A percentile compares a stretch with the other conserved stretches of the same genome.
Conservation (phyloP, 169 alveolate species). For the Blepharisma undulans region DNA sequence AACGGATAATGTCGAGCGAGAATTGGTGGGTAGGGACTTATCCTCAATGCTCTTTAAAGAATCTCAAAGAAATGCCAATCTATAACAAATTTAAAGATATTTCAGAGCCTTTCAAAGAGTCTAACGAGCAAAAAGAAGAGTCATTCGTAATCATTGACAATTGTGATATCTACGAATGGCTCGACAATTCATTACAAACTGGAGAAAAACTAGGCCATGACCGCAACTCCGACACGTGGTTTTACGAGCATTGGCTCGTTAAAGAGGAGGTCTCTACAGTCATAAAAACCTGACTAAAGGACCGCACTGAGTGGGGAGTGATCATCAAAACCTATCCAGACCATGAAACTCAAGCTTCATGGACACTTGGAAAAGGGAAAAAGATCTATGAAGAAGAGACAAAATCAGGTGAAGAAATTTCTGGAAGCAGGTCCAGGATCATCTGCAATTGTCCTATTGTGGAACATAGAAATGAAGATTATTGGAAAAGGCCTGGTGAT, state of each 20-base stretch:
- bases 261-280: background rate
- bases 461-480: background rate
- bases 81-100: background rate
- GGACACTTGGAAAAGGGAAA: background rate
- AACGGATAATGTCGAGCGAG: background rate
- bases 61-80: background rate
- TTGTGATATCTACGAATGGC: constrained; percentile 32
- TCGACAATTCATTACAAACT: background rate
- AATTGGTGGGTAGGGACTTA: constrained; percentile 22
- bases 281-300: background rate
- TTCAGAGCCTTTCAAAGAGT: background rate
- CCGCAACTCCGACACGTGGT: constrained; percentile 5
- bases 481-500: background rate
- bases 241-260: constrained; percentile 22
- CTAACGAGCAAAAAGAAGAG: background rate
- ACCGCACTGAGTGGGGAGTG: constrained; percentile 16
- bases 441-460: background rate
- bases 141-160: background rate
- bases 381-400: background rate
- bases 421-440: background rate
- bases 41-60: background rate
- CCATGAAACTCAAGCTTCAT: background rate
- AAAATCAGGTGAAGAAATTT: background rate
- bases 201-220: constrained; percentile 36
- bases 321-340: background rate